Conservation (phyloP, 805 yeast genomes). For the Candida palmyrensis region DNA sequence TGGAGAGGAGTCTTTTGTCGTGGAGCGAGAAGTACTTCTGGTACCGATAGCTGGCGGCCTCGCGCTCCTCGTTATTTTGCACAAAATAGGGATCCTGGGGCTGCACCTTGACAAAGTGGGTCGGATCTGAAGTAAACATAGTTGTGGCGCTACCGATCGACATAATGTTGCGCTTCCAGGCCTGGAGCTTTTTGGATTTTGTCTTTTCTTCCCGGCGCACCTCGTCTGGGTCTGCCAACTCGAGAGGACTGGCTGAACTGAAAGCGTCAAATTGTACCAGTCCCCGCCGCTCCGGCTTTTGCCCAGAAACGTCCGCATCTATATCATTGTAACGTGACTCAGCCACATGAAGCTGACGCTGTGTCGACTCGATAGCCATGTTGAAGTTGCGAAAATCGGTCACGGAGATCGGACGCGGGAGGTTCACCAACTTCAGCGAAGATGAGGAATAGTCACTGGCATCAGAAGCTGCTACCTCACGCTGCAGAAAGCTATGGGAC, state of each 20-base stretch:
- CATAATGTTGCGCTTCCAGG: conserved; percentile 22
- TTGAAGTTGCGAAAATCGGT: conserved; percentile 26
- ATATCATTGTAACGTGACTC: conserved; percentile 15
- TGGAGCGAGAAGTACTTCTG: conserved; percentile 61
- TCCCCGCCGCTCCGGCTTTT: background rate
- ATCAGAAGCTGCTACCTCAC: background rate
- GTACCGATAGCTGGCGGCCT: conserved; percentile 52
- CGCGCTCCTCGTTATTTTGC: conserved; percentile 37
- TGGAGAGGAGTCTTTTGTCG: conserved; percentile 50
- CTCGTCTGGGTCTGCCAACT: conserved; percentile 23
- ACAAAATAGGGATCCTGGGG: conserved; percentile 47
- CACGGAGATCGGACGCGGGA: conserved; percentile 31
- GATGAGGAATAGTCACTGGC: background rate
- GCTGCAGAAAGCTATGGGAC: too few species aligned
- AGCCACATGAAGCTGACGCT: conserved; percentile 17
- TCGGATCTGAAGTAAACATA: conserved; percentile 56
- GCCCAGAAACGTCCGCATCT: background rate
- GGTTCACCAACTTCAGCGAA: conserved; percentile 6
- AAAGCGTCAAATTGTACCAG: background rate
- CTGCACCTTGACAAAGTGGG: conserved; percentile 49
- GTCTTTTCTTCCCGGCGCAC: conserved; percentile 5
- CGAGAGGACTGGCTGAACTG: conserved; percentile 14
- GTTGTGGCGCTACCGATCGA: conserved; percentile 24
- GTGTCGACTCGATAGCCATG: conserved; percentile 29
- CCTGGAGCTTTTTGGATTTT: conserved; percentile 12